These are phyloP conservation scores for Phytopythium kandeliae DNA, from an alignment of 352 stramenopile species.

Conservation along the genomic window DNA sequence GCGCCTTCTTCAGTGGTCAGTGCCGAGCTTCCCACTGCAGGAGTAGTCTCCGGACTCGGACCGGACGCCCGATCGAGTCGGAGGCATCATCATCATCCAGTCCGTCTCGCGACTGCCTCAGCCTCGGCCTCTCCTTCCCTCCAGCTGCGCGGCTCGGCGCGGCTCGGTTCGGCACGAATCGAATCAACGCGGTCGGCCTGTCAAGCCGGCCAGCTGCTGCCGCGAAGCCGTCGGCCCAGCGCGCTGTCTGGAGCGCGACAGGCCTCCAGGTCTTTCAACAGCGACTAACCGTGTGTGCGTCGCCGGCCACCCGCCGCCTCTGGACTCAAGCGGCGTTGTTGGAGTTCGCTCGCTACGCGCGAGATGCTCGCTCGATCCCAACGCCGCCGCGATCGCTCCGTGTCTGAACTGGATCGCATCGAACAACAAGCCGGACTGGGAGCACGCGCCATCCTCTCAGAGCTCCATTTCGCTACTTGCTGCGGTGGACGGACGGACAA, in stretches of 20 bases:
- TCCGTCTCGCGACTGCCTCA: conserved; percentile 1
- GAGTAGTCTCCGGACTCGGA: background rate
- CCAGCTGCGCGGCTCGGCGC: too few species aligned
- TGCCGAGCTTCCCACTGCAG: background rate
- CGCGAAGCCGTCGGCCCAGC: too few species aligned
- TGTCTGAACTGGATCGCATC: background rate
- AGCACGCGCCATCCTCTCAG: background rate
- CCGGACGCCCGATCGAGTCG: background rate
- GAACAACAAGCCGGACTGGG: background rate
- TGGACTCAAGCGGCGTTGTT: too few species aligned
- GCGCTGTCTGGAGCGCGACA: too few species aligned
- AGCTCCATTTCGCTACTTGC: conserved; percentile 4
- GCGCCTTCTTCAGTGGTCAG: background rate
- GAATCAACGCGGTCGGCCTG: background rate
- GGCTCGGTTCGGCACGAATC: too few species aligned
- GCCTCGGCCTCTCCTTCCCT: too few species aligned
- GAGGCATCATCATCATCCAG: conserved; percentile 5
- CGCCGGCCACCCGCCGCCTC: too few species aligned
- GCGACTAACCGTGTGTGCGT: too few species aligned
- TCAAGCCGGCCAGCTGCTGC: too few species aligned
- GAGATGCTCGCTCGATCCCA: too few species aligned
- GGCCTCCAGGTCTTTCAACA: too few species aligned
- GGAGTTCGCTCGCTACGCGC: too few species aligned
- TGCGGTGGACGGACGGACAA: background rate
- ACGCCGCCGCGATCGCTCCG: background rate